Evolutionary conservation across 139 green algal genomes (phyloP), one percentile per base, ranked within the genome.

Genomic region (Dunaliella primolecta): DNA sequence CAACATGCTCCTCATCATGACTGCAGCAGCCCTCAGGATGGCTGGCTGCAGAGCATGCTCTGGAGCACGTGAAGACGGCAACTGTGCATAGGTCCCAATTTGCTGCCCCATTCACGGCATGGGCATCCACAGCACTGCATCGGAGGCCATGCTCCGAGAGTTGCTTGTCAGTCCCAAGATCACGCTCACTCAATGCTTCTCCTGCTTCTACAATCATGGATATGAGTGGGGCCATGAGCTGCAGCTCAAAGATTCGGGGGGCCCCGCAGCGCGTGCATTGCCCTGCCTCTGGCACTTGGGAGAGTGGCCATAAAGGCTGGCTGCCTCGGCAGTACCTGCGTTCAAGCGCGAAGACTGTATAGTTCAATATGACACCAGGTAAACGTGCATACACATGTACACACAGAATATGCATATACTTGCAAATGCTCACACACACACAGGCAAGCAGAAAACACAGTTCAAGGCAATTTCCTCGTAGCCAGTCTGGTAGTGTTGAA

Each of bases 21-120:
- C 36, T 75, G 3, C 80, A 71, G 1, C 46, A 71, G 82, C 36
- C 25, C 57, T 56, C 21, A 38, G 75, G 64, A 56, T 78, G n/a
- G 34, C 24, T 1, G 29, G 2, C 71, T 33, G 46, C 32, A 24
- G 78, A 64, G 2, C 82, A 89, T 32, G 29, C 55, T 2, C 23
- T 21, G 15, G 70, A 37, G 87, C 93, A 96, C 0, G 82, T 90
- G 36, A 86, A 92, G 1, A 95, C 90, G 2, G 87, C 92, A 0
- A 95, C 56, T 0, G 93, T 93, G 30, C 88, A 84, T 88, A 91
- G 93, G 31, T 95, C 89, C 92, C 93, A 96, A 70, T 89, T 89
- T 24, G 85, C 83, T 0, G 90, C 86, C 0, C 87, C 90, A 79
- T 81, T 89, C 72, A 89, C 75, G 15, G 83, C 84, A 2, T 3